Percentiles rank a stretch among this genome's conserved stretches.
Conservation (phyloP, 495 filamentous ascomycete species). For the Lasiosphaeria ovina region DNA sequence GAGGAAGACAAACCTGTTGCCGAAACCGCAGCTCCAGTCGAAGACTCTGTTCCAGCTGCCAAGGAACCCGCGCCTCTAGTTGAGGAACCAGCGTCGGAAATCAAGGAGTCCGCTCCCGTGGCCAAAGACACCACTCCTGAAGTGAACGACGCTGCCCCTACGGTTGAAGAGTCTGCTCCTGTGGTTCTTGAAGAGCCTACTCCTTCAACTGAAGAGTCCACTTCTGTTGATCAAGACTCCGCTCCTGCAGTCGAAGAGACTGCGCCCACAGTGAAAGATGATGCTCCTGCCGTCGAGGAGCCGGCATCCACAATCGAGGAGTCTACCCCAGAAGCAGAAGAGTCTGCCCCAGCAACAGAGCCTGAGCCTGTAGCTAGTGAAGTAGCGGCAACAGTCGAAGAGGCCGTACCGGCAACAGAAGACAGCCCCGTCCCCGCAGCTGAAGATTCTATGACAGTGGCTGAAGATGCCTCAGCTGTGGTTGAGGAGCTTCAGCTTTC, state of each 20-base stretch:
- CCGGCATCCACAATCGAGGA: background rate
- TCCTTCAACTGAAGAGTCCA: background rate
- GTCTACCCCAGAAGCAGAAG: background rate
- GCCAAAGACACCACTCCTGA: background rate
- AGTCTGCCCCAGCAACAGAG: background rate
- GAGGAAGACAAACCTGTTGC: too few species aligned
- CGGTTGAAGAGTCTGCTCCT: slow-evolving; percentile 3
- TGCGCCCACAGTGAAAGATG: background rate
- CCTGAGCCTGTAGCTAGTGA: background rate
- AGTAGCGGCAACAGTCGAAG: background rate
- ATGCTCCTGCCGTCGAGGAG: background rate
- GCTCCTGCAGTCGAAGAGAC: slow-evolving; percentile 3
- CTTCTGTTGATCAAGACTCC: slow-evolving; percentile 5
- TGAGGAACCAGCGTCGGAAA: background rate
- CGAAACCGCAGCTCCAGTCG: slow-evolving; percentile 1
- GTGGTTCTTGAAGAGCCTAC: background rate
- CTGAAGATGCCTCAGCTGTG: background rate
- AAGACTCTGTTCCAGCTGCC: slow-evolving; percentile 1
- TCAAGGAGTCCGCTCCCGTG: background rate
- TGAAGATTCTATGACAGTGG: background rate
- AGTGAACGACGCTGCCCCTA: background rate
- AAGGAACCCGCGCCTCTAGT: background rate
- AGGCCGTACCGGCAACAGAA: background rate
- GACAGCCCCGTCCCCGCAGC: background rate
- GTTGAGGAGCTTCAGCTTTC: too few species aligned